Base-by-base conservation (phyloP, 495 filamentous ascomycete species). In the Aspergillus wentii region DNA sequence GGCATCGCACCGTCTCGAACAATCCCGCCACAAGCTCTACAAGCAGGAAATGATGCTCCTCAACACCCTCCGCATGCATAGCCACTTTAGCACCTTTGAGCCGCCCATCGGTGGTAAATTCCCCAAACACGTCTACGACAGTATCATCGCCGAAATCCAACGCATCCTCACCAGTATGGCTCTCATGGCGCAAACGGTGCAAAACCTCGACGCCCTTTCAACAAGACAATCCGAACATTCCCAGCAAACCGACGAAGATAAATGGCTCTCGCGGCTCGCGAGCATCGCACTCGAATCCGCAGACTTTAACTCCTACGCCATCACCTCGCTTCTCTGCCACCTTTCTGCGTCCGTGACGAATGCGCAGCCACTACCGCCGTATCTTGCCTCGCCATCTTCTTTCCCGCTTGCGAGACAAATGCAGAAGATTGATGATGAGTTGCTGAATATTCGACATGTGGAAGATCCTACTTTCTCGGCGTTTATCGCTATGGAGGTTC, bases 401-500 rank as follows among this genome's bases (percentile, higher is more conserved):
- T 83, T 77, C 43, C 67, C 74, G 11, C 63, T 83, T 1, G 71
- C 71, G 2, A 55, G 65, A 4, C 61, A 66, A 15, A 58, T 84
- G 35, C 70, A 75, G 43, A 50, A 50, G 20, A 49, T 77, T 14
- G 70, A 79, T 36, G 38, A 48, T 8, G 68, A 74, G 30, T 67
- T 88, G n/a, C 52, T 88, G 26, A 75, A 69, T 54, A 61, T 83
- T 8, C 57, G 67, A 14, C 80, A 88, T 52, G 64, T 86, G 33
- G 71, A 76, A 16, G 82, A 87, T 44, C 83, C 82, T 0, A 80
- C 80, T 0, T 88, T 87, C 48, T 70, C 78, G 17, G 82, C 83
- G 4, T 89, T 88, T 63, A 81, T 83, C 0, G 71, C 85, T 1
- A 59, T 88, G 35, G 83, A 88, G 51, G 78, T 91, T 7, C 74